phyloP scores from a whole-genome alignment of 768 basidiomycete genomes.

The Tylopilus subfusipes region DNA sequence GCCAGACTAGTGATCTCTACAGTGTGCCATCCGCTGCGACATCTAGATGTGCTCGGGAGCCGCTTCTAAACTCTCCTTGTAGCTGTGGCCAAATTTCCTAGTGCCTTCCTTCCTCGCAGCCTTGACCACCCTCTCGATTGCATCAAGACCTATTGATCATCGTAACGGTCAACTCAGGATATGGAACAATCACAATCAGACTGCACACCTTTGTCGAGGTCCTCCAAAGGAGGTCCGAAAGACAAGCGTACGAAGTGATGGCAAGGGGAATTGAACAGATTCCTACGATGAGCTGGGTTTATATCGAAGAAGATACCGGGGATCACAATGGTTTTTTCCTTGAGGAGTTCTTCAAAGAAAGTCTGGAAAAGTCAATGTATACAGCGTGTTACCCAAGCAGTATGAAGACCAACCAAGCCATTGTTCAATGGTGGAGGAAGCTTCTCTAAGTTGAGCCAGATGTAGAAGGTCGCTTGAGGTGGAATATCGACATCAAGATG shows the following conservation, averaged over 20 bases:
- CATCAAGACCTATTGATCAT: slow-evolving; percentile 62
- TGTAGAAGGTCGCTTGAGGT: slow-evolving; percentile 85
- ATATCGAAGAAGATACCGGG: slow-evolving; percentile 91
- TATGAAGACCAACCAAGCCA: slow-evolving; percentile 58
- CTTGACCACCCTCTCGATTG: slow-evolving; percentile 75
- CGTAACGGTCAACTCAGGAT: not conserved
- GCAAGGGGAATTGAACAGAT: slow-evolving; percentile 87
- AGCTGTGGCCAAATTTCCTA: slow-evolving; percentile 65
- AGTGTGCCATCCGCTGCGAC: too few species aligned
- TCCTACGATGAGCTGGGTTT: slow-evolving; percentile 73
- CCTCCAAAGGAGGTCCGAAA: slow-evolving; percentile 78
- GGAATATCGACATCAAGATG: slow-evolving; percentile 75
- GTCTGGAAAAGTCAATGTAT: slow-evolving; percentile 41
- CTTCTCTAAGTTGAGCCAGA: slow-evolving; percentile 85
- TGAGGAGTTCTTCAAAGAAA: slow-evolving; percentile 93
- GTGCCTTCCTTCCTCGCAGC: slow-evolving; percentile 63
- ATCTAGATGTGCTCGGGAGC: slow-evolving; percentile 25
- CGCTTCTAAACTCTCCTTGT: slow-evolving; percentile 54
- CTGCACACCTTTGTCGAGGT: slow-evolving; percentile 68
- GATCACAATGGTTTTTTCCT: slow-evolving; percentile 86
- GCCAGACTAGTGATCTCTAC: not conserved
- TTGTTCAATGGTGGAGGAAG: slow-evolving; percentile 83
- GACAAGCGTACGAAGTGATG: slow-evolving; percentile 86
- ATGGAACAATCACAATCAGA: not conserved
- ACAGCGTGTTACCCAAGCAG: not conserved